Percentiles rank a stretch among this genome's conserved stretches.
phyloP scores from a whole-genome alignment of 1,284 basidiomycete genomes.

The Cutaneotrichosporon mucoides region DNA sequence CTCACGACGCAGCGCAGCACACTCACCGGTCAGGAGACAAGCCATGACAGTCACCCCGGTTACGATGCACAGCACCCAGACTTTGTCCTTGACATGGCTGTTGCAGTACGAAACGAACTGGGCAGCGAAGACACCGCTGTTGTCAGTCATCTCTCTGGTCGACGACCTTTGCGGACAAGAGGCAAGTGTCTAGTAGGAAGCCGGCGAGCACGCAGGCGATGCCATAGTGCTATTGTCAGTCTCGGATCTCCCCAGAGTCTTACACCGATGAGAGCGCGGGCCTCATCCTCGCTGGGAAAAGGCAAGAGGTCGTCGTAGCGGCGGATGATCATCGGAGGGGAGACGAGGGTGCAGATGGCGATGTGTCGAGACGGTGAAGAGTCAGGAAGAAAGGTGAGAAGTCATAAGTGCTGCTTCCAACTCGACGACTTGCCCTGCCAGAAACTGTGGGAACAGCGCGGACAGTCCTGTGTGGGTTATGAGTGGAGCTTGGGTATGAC shows the following conservation, averaged over 20 bases:
- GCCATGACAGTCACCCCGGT: neutral
- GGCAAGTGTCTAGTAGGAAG: neutral
- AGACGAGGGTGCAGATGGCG: neutral
- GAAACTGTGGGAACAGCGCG: too few relatives aligned
- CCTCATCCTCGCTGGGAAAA: neutral
- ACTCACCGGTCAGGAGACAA: neutral
- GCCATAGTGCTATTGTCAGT: neutral
- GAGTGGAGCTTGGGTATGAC: too few relatives aligned
- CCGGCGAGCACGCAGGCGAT: neutral
- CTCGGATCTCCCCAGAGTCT: neutral
- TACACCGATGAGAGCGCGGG: neutral
- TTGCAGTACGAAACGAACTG: neutral
- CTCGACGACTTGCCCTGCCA: too few relatives aligned
- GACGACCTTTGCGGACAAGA: neutral
- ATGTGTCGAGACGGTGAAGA: neutral
- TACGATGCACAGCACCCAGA: neutral
- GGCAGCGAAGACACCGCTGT: neutral
- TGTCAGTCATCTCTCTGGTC: neutral
- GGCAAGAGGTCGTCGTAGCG: neutral
- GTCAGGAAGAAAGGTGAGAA: neutral
- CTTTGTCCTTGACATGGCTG: neutral
- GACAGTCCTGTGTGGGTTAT: too few relatives aligned
- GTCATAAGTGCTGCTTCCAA: too few relatives aligned
- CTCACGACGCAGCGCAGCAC: too few relatives aligned
- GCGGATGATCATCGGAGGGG: neutral